Percentiles rank a stretch among this genome's conserved stretches.
phyloP scores from a whole-genome alignment of 2,329 filamentous ascomycete species.

The Colletotrichum sp. region DNA sequence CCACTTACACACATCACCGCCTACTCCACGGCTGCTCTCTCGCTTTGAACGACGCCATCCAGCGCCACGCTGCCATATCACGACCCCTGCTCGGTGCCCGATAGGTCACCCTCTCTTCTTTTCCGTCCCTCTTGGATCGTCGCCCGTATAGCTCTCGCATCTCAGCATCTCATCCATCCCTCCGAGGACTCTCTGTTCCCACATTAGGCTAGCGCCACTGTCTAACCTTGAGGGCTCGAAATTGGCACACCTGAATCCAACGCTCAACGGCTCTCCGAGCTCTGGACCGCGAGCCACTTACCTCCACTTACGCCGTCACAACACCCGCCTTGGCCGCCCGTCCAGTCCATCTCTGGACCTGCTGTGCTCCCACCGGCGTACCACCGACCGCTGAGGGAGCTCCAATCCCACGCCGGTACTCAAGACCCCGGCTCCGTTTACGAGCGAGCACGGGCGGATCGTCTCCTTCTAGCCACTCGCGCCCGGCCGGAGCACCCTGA shows the following conservation, averaged over 20 bases:
- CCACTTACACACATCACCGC: not conserved
- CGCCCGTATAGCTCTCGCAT: not conserved
- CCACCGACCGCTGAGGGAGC: not conserved
- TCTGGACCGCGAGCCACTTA: not conserved
- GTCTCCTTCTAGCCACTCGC: not conserved
- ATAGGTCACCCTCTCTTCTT: not conserved
- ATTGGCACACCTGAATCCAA: slow-evolving; percentile 17
- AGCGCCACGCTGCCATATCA: not conserved
- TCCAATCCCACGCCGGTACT: not conserved
- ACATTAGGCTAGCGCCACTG: not conserved
- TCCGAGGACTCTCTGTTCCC: not conserved
- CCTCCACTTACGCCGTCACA: slow-evolving; percentile 10
- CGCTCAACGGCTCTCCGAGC: not conserved
- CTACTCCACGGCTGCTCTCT: not conserved
- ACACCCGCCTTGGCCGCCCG: not conserved
- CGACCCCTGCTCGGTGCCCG: not conserved
- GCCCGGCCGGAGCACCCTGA: not conserved
- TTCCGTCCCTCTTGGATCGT: not conserved
- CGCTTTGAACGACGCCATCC: not conserved
- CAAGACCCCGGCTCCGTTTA: not conserved
- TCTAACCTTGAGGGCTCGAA: not conserved
- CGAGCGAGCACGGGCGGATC: slow-evolving; percentile 11
- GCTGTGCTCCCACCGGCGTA: not conserved
- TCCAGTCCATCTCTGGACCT: not conserved
- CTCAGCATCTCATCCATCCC: not conserved